Evolutionary conservation across 768 basidiomycete genomes (phyloP), one percentile per base, ranked within the genome.

Genomic region (Kwoniella heveanensis): DNA sequence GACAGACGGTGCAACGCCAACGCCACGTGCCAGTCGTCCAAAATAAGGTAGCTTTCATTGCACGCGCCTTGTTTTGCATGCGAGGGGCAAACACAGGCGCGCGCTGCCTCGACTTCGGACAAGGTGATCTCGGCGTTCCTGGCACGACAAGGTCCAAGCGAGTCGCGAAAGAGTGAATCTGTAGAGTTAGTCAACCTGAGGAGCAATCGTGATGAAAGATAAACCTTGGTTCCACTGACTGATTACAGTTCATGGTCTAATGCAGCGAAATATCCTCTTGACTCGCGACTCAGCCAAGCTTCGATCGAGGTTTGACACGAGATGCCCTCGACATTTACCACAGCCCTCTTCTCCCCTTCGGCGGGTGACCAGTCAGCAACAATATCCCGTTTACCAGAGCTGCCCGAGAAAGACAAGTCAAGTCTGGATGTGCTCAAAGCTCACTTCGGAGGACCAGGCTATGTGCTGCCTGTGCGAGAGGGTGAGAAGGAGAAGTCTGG

Each of bases 361-460:
- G 8, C 25, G 15, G n/a, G 21, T 17, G 15, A 44, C 19, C 39
- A 44, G 39, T 36, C 52, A n/a, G n/a, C n/a, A n/a, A n/a, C n/a
- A 22, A 26, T 29, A 22, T 17, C 39, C 10, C 36, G n/a, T 10
- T 26, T 37, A 19, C 39, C 54, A 36, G 21, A 32, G 21, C 27
- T 53, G 17, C 49, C 57, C 24, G 13, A 12, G 36, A 37, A 49
- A 21, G 51, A 65, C 10, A n/a, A 27, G 21, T 13, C 48, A 19
- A 67, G 65, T 27, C 24, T 74, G 1, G 26, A 65, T 25, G 51
- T 50, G 10, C 22, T 77, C 15, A 57, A 64, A 47, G 60, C 19
- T 1, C 71, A 74, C 37, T 78, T 76, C 49, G 66, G 66, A 8
- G 49, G 8, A 21, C 64, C 60, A 17, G 73, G 50, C 17, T 75